Conservation (phyloP, 768 basidiomycete genomes). For the Heimioporus sp. region DNA sequence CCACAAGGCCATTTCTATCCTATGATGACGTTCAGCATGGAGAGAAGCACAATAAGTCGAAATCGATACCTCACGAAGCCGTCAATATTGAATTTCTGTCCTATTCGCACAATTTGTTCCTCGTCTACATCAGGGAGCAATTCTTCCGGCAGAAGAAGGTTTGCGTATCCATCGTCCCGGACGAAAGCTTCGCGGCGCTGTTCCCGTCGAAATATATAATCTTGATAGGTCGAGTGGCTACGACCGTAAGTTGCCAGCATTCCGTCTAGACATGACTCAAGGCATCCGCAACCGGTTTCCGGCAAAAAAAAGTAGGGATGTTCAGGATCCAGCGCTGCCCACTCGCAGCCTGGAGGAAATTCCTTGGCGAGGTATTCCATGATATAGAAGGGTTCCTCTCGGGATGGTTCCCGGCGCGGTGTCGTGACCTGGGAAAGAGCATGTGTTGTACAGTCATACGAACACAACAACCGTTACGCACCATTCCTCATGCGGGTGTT, state of each 20-base stretch:
- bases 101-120: conserved; percentile 39
- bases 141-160: background rate
- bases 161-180: too few relatives aligned
- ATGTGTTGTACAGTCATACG: background rate
- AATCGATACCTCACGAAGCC: conserved; percentile 39
- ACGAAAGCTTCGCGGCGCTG: too few relatives aligned
- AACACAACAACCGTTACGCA: background rate
- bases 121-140: background rate
- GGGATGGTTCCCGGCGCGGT: background rate
- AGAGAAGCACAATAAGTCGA: background rate
- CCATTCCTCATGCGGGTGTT: background rate
- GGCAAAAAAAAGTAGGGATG: background rate
- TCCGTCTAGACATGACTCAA: too few relatives aligned
- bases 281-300: too few relatives aligned
- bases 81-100: conserved; percentile 37
- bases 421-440: background rate
- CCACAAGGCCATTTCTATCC: conserved; percentile 28
- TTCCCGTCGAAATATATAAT: too few relatives aligned
- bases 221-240: too few relatives aligned
- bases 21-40: background rate
- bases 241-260: too few relatives aligned
- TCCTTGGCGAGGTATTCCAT: background rate
- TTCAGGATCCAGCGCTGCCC: background rate
- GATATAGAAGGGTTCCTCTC: background rate
- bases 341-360: background rate